Conservation (phyloP, 2,329 filamentous ascomycete species). For the Myrmaecium sp. region DNA sequence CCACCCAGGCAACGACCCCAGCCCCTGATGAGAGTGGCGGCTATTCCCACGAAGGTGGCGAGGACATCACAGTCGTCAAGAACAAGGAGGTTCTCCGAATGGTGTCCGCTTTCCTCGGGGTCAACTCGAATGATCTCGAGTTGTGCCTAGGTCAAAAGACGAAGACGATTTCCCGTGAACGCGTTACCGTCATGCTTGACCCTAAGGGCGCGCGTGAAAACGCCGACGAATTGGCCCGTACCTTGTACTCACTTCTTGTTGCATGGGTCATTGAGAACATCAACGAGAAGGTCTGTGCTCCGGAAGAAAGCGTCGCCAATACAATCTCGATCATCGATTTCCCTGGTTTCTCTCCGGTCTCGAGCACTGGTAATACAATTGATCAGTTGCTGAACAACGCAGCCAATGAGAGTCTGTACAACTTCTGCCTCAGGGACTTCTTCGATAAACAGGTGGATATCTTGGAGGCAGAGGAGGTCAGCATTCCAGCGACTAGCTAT, state of each 20-base stretch:
- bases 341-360: conserved; percentile 77
- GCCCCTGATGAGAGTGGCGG: conserved; percentile 84
- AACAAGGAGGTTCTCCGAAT: conserved; percentile 82
- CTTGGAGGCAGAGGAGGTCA: conserved; percentile 85
- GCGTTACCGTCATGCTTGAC: conserved; percentile 97
- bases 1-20: conserved; percentile 59
- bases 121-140: conserved; percentile 66
- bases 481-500: conserved; percentile 80
- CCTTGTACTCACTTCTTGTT: conserved; percentile 82
- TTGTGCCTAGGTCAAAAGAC: conserved; percentile 86
- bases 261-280: conserved; percentile 86
- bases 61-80: conserved; percentile 70
- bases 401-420: conserved; percentile 80
- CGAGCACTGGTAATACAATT: conserved; percentile 66
- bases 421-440: conserved; percentile 85
- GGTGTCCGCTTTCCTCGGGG: conserved; percentile 86
- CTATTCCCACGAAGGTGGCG: conserved; percentile 86
- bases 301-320: conserved; percentile 78
- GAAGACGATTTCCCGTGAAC: conserved; percentile 87
- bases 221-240: conserved; percentile 84
- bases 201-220: conserved; percentile 77
- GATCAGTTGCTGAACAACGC: conserved; percentile 93
- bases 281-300: conserved; percentile 75
- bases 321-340: conserved; percentile 94
- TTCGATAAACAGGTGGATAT: conserved; percentile 89